phyloP scores from a whole-genome alignment of 1,139 yeast genomes.

The Pichia sp. region DNA sequence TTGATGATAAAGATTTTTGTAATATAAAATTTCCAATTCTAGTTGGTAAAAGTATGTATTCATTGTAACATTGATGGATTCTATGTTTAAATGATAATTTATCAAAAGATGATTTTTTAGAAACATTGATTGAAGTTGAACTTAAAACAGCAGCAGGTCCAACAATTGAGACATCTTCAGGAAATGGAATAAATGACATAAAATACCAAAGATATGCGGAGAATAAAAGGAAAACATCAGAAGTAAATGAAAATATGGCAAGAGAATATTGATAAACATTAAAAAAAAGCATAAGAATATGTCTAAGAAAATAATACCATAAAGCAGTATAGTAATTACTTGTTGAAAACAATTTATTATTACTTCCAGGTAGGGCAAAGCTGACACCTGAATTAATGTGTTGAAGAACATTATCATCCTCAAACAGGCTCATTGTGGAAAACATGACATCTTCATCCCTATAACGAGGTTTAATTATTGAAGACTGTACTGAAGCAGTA shows the following conservation, averaged over 20 bases:
- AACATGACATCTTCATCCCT: conserved; percentile 20
- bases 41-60: conserved; percentile 13
- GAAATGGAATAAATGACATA: conserved; percentile 14
- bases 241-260: not conserved
- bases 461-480: conserved; percentile 23
- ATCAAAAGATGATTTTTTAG: not conserved
- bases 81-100: not conserved
- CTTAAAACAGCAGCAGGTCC: conserved; percentile 9
- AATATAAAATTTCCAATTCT: conserved; percentile 19
- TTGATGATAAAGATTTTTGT: conserved; percentile 15
- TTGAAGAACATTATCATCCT: conserved; percentile 11
- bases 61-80: not conserved
- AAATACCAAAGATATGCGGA: conserved; percentile 17
- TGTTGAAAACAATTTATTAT: conserved; percentile 10
- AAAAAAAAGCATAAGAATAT: conserved; percentile 11
- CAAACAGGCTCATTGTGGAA: conserved; percentile 20
- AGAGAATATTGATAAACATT: conserved; percentile 6
- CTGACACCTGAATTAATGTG: not conserved
- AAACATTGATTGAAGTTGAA: not conserved
- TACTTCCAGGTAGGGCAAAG: conserved; percentile 17
- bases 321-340: conserved; percentile 3
- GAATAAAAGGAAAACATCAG: conserved; percentile 1
- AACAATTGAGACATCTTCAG: conserved; percentile 11
- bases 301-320: conserved; percentile 9
- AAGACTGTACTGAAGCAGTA: conserved; percentile 19